These are phyloP conservation scores for Cystobasidium pallidum DNA, from an alignment of 1,284 basidiomycete genomes.

Conservation along the genomic window DNA sequence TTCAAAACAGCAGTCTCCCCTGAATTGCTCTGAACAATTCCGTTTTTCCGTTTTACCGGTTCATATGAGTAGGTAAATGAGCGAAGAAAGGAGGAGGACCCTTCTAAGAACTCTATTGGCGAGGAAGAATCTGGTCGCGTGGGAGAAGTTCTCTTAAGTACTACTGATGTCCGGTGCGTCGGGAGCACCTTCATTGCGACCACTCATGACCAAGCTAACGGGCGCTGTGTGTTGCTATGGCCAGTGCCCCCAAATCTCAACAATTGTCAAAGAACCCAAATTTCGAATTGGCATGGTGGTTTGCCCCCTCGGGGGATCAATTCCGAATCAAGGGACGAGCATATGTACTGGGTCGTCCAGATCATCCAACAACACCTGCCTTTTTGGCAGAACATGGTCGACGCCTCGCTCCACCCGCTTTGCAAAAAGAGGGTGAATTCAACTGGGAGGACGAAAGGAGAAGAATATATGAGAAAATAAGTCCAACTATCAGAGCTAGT, in stretches of 20 bases:
- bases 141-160: conserved; percentile 55
- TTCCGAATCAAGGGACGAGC: conserved; percentile 55
- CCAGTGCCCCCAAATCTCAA: conserved; percentile 54
- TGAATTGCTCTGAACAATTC: neutral
- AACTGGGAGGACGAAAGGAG: conserved; percentile 56
- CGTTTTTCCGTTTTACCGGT: neutral
- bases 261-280: conserved; percentile 52
- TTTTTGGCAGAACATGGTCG: conserved; percentile 43
- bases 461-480: conserved; percentile 56
- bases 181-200: neutral
- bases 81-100: conserved; percentile 47
- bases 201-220: neutral
- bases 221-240: neutral
- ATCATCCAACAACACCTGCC: conserved; percentile 28
- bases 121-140: conserved; percentile 50
- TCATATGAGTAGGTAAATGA: conserved; percentile 32
- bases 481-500: conserved; percentile 55
- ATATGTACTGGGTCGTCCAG: conserved; percentile 54
- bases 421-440: conserved; percentile 47
- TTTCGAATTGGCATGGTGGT: conserved; percentile 57
- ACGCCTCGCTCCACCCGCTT: conserved; percentile 43
- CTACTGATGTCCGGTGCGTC: conserved; percentile 54
- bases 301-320: conserved; percentile 54
- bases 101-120: conserved; percentile 50
- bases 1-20: neutral